Evolutionary conservation across 2,329 filamentous ascomycete genomes (phyloP), one percentile per base, ranked within the genome.

Genomic region (Fusarium sp.): DNA sequence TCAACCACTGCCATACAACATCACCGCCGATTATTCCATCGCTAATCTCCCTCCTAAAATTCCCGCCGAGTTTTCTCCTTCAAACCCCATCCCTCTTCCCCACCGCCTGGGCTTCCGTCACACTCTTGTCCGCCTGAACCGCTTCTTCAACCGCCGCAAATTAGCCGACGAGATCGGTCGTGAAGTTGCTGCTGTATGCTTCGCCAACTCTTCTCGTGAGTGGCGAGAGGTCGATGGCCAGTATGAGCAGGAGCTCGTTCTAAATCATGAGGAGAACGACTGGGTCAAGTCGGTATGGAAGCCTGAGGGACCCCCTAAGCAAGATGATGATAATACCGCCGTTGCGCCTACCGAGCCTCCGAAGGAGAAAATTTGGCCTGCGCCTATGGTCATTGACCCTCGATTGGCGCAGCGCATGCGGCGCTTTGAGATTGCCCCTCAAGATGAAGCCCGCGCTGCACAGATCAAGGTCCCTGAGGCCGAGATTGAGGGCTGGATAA

Each of bases 91-190:
- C 67, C 86, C 89, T 45, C 93, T 97, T 81, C 95, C 95, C 2
- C 95, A 98, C 81, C 89, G 98, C 65, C 91, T 99, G 35, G 96
- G 96, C 68, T 97, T 99, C 86, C 85, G 93, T 71, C 95, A 96
- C 84, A 98, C 95, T 6, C 93, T 95, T 2, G 92, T 91, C 73
- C 92, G 96, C 68, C 87, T 98, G 68, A 93, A 92, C 79, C 93
- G 96, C 73, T 99, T 95, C 87, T 86, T 99, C 68, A 97, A 92
- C 81, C 91, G 92, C 69, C 92, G 96, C 60, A 84, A 89, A 71
- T 87, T 97, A n/a, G 95, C 95, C 71, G 95, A 99, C 79, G 88
- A 91, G 50, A 91, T 98, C 68, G 96, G 96, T 57, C 91, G 93
- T 45, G 91, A 98, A 72, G 94, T 97, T 24, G 95, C 95, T 2